A percentile compares a stretch with the other conserved stretches of the same genome.
phyloP scores from a whole-genome alignment of 2,329 filamentous ascomycete genomes.

The Fusarium nodosum region DNA sequence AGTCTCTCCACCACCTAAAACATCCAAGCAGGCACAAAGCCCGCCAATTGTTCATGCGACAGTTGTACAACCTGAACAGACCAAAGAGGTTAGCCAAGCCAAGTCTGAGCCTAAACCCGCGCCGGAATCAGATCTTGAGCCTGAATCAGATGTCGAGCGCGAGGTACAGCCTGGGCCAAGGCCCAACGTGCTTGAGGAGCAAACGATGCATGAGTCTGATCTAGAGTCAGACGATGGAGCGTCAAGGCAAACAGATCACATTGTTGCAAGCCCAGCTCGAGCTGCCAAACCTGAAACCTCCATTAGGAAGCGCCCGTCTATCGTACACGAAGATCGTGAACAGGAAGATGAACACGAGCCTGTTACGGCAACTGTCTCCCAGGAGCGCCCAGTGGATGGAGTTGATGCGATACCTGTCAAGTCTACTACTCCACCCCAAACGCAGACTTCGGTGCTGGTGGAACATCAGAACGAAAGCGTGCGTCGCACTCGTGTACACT shows the following conservation, averaged over 20 bases:
- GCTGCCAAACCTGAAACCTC: slow-evolving; percentile 8
- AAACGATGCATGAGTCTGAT: slow-evolving; percentile 20
- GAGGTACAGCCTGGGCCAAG: neutral
- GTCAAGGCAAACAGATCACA: neutral
- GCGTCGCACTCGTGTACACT: slow-evolving; percentile 57
- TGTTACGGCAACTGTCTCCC: slow-evolving; percentile 18
- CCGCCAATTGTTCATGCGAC: neutral
- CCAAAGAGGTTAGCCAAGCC: slow-evolving; percentile 4
- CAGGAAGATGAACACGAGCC: slow-evolving; percentile 50
- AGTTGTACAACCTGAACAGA: slow-evolving; percentile 14
- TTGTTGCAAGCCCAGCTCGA: neutral
- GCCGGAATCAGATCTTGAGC: slow-evolving; percentile 30
- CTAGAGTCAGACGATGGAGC: slow-evolving; percentile 13
- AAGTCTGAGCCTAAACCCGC: slow-evolving; percentile 14
- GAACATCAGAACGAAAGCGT: slow-evolving; percentile 39
- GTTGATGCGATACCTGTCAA: slow-evolving; percentile 56
- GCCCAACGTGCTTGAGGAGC: slow-evolving; percentile 1
- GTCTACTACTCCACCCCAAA: slow-evolving; percentile 21
- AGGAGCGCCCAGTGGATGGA: slow-evolving; percentile 37
- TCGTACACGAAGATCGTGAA: slow-evolving; percentile 62
- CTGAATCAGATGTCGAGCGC: slow-evolving; percentile 19
- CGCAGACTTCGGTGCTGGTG: neutral
- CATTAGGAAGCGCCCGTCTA: slow-evolving; percentile 57
- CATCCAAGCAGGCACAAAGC: slow-evolving; percentile 48
- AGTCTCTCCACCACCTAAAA: slow-evolving; percentile 6